phyloP scores from a whole-genome alignment of 2,329 filamentous ascomycete species.

The Paraphaeosphaeria sporulosa region DNA sequence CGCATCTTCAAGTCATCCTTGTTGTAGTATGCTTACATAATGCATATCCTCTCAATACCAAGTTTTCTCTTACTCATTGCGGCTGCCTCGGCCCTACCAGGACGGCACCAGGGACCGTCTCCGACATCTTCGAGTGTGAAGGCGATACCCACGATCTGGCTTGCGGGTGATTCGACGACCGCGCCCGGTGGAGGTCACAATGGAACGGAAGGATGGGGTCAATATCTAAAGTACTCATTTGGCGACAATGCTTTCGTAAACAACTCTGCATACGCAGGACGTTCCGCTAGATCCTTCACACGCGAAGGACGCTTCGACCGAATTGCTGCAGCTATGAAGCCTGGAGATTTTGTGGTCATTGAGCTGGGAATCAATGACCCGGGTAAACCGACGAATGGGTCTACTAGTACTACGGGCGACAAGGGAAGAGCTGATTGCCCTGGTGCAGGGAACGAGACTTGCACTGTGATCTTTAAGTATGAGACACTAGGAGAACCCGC shows the following conservation, averaged over 20 bases:
- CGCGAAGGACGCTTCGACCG: conserved; percentile 68
- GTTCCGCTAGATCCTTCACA: conserved; percentile 70
- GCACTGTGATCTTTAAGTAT: conserved; percentile 54
- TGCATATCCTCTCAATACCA: neutral
- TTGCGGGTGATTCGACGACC: conserved; percentile 68
- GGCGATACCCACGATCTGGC: conserved; percentile 32
- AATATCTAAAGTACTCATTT: conserved; percentile 62
- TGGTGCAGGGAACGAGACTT: conserved; percentile 61
- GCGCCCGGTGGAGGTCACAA: conserved; percentile 54
- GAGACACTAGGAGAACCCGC: neutral
- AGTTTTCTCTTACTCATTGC: neutral
- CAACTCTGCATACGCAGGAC: conserved; percentile 70
- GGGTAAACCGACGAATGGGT: conserved; percentile 51
- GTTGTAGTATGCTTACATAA: neutral
- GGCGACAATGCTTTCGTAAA: conserved; percentile 55
- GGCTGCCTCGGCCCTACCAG: neutral
- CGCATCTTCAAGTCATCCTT: neutral
- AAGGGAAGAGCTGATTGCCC: conserved; percentile 67
- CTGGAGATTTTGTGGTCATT: conserved; percentile 70
- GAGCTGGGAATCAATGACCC: conserved; percentile 74
- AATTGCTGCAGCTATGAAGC: conserved; percentile 60
- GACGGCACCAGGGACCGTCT: neutral
- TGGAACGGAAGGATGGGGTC: conserved; percentile 61
- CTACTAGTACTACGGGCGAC: conserved; percentile 60
- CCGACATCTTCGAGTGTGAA: neutral